These are phyloP conservation scores for Huiozyma naganishii DNA, from an alignment of 805 yeast genomes.

Conservation along the genomic window DNA sequence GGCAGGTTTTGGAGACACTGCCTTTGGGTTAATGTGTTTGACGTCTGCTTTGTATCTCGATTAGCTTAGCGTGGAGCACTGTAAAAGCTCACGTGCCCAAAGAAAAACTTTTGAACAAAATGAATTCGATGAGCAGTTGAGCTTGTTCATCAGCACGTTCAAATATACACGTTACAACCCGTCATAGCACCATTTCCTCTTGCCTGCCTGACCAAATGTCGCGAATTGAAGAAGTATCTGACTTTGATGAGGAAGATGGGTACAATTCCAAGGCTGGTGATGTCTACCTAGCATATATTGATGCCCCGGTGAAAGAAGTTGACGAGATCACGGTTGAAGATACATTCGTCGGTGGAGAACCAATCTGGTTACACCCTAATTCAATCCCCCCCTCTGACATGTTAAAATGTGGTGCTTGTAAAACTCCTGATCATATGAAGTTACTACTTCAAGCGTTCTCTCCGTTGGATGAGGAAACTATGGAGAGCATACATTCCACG, in stretches of 20 bases:
- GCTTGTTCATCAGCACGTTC: no score
- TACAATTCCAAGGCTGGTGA: constrained; percentile 20
- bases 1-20: no score
- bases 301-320: constrained; percentile 40
- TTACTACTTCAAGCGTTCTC: constrained; percentile 72
- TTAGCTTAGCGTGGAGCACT: no score
- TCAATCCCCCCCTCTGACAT: constrained; percentile 46
- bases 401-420: constrained; percentile 58
- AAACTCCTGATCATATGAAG: constrained; percentile 38
- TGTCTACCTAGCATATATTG: constrained; percentile 55
- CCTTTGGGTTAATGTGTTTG: no score
- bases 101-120: no score
- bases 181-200: no score
- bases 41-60: no score
- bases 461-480: constrained; percentile 43
- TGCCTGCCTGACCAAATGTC: no score
- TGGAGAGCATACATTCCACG: constrained; percentile 12
- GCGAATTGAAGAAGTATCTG: no score
- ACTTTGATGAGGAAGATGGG: constrained; percentile 12
- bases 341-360: constrained; percentile 73
- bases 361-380: constrained; percentile 55
- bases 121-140: no score
- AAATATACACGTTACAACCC: no score
- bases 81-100: no score
- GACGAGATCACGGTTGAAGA: constrained; percentile 46